These are phyloP conservation scores for Zoysia japonica DNA, from an alignment of 176 grass and related monocot genomes.

Conservation along the genomic window DNA sequence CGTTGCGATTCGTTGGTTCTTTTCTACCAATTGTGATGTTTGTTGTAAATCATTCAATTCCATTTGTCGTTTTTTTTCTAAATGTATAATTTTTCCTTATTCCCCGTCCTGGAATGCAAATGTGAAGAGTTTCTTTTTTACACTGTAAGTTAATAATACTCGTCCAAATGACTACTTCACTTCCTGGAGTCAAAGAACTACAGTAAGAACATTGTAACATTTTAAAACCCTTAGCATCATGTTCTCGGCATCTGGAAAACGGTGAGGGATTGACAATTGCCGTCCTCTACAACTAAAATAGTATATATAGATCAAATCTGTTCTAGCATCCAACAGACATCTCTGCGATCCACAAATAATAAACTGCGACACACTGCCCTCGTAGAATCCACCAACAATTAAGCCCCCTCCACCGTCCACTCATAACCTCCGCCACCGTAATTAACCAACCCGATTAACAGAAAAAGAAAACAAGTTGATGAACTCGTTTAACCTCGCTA, in stretches of 20 bases:
- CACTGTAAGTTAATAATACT: too few species aligned
- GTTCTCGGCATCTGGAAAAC: slow-evolving; percentile 23
- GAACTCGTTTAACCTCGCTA: neutral
- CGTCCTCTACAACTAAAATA: neutral
- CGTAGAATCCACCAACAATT: slow-evolving; percentile 28
- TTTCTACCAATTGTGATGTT: neutral
- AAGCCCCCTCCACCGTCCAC: slow-evolving; percentile 16
- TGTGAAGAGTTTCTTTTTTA: neutral
- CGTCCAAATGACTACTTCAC: neutral
- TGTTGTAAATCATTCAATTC: neutral
- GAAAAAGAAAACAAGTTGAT: neutral
- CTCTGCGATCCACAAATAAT: slow-evolving; percentile 33
- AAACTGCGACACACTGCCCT: slow-evolving; percentile 14
- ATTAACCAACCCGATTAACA: neutral
- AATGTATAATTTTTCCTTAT: neutral
- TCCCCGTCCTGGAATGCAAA: neutral
- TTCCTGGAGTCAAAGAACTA: slow-evolving; percentile 33
- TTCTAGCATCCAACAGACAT: slow-evolving; percentile 36
- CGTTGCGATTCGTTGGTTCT: neutral
- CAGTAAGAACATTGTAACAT: slow-evolving; percentile 13
- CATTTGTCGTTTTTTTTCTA: neutral
- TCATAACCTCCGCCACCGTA: neutral
- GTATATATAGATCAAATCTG: neutral
- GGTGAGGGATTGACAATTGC: neutral
- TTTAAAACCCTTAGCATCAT: slow-evolving; percentile 28